Base-by-base conservation (phyloP, 2,329 filamentous ascomycete species). In the Madurella mycetomatis region DNA sequence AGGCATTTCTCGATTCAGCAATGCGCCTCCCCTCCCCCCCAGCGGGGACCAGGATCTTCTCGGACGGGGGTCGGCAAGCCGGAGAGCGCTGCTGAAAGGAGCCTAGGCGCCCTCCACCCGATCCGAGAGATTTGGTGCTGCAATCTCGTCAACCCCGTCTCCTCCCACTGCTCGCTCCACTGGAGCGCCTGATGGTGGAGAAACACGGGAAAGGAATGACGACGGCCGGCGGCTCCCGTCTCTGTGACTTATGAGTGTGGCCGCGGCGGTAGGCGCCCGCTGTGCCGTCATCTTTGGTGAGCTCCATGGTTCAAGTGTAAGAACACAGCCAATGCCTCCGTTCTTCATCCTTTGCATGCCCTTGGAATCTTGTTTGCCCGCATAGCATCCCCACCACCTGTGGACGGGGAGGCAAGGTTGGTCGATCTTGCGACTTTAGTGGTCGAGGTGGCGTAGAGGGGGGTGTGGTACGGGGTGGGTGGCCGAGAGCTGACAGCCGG, bases 51-150 rank as follows among this genome's bases (percentile, higher is more conserved):
- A 61, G 63, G 69, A 70, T 70, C 67, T 63, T 67, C 62, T 61
- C 68, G 65, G 63, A 57, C 69, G 34, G 34, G 34, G 34, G 34
- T 68, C 47, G 66, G 69, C 66, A 65, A 57, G 62, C 65, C 71
- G 71, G 71, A 63, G 65, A 54, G 61, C 60, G 59, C 65, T 66
- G 63, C 70, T 70, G 40, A 61, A 73, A 71, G 53, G 47, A 66
- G 70, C 55, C 63, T 71, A 70, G 65, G 51, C 55, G 50, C 9
- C 41, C 42, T 51, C 43, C 47, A 53, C 47, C 53, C 42, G 30
- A 47, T 49, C 56, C 61, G 59, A 63, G 51, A 59, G 58, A 62
- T 60, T 58, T 55, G 53, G 44, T 51, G 51, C 53, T 60, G 56
- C 58, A 53, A 31, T 45, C 39, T 41, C 15, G 13, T n/a, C 46